Percentiles rank a stretch among this genome's conserved stretches.
Conservation (phyloP, 176 grass and related monocot genomes). For the Paspalum vaginatum region DNA sequence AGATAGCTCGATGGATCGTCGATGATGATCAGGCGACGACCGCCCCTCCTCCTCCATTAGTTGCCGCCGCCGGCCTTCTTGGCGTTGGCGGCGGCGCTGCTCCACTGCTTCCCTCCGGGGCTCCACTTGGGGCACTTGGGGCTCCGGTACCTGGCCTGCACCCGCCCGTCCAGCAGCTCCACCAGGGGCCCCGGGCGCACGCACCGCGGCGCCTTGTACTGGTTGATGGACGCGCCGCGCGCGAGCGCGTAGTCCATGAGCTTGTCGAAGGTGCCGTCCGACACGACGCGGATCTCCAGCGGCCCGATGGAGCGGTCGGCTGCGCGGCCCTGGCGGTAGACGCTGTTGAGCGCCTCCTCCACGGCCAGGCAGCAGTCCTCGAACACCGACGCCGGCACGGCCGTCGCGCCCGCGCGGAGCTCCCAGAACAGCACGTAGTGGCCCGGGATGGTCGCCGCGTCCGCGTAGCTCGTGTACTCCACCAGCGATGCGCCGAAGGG, state of each 20-base stretch:
- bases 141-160: constrained; percentile 48
- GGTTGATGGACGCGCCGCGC: constrained; percentile 65
- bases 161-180: constrained; percentile 47
- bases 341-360: constrained; percentile 63
- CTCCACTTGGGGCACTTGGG: constrained; percentile 58
- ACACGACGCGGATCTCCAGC: constrained; percentile 70
- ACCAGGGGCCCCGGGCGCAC: constrained; percentile 52
- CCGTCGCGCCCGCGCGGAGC: not conserved
- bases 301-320: constrained; percentile 58
- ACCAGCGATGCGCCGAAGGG: constrained; percentile 56
- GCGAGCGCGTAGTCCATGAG: constrained; percentile 72
- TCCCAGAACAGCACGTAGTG: constrained; percentile 91
- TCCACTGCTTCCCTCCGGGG: constrained; percentile 47
- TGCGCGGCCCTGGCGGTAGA: constrained; percentile 64
- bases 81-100: not conserved
- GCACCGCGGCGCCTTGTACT: constrained; percentile 85
- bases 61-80: not conserved
- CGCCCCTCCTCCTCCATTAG: not conserved
- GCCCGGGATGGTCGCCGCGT: constrained; percentile 45
- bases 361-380: constrained; percentile 69
- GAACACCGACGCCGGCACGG: constrained; percentile 49
- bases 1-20: not conserved
- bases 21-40: not conserved
- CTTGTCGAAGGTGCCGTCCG: constrained; percentile 58
- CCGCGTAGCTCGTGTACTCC: constrained; percentile 81